Evolutionary conservation across 2,329 filamentous ascomycete species (phyloP).

Genomic region (Hymenoscyphus infarciens): DNA sequence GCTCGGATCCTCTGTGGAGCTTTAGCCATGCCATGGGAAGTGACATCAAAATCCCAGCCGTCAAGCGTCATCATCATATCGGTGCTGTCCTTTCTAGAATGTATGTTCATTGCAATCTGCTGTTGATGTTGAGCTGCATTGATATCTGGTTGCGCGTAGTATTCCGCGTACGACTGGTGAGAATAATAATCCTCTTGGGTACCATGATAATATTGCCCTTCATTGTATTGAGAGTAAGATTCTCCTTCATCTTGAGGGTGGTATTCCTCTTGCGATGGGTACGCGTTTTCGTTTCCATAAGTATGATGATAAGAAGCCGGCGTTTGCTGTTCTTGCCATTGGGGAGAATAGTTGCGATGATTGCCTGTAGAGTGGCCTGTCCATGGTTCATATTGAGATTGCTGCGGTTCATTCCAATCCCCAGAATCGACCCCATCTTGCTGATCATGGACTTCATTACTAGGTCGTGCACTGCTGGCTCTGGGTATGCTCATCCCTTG

Average conservation of each 20-base stretch:
- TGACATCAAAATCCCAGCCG: not conserved
- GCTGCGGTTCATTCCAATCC: not conserved
- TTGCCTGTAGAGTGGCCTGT: slow-evolving; percentile 12
- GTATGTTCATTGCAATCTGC: not conserved
- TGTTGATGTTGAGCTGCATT: not conserved
- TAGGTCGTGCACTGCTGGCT: slow-evolving; percentile 4
- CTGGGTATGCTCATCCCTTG: slow-evolving; percentile 3
- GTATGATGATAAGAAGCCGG: slow-evolving; percentile 24
- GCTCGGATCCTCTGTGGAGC: no score
- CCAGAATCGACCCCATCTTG: slow-evolving; percentile 4
- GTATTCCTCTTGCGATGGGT: slow-evolving; percentile 14
- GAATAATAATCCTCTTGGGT: not conserved
- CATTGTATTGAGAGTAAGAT: not conserved
- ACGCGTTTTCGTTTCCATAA: slow-evolving; percentile 16
- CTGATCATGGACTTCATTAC: not conserved
- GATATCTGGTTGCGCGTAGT: not conserved
- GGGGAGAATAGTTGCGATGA: slow-evolving; percentile 12
- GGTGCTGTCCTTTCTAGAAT: not conserved
- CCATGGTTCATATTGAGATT: slow-evolving; percentile 4
- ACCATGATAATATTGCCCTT: not conserved
- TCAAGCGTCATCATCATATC: not conserved
- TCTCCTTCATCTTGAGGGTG: slow-evolving; percentile 14
- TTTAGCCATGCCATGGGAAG: no score
- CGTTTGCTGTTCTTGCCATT: slow-evolving; percentile 6
- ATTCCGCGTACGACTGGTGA: not conserved